These are phyloP conservation scores for Scenedesmus sp. DNA, from an alignment of 163 green algal species.

Conservation along the genomic window DNA sequence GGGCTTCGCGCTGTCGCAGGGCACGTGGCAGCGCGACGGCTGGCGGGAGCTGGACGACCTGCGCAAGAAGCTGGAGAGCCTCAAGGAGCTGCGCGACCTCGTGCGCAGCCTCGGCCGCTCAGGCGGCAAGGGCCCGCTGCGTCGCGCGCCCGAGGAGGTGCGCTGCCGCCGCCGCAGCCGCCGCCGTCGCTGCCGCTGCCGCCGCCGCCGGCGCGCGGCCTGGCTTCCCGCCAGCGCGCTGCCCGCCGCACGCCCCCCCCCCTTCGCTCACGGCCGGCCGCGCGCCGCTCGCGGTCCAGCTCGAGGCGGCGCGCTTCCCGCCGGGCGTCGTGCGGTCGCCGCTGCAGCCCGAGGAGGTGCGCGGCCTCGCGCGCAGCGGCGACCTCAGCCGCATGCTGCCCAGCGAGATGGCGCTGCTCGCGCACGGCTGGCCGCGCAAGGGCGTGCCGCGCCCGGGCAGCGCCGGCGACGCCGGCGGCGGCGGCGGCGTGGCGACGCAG, in stretches of 20 bases:
- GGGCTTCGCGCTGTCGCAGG: slow-evolving; percentile 76
- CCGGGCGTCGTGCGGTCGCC: slow-evolving; percentile 87
- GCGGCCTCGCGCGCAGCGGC: slow-evolving; percentile 65
- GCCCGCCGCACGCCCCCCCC: no score
- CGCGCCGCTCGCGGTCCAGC: no score
- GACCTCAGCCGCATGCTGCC: slow-evolving; percentile 93
- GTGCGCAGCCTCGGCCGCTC: slow-evolving; percentile 82
- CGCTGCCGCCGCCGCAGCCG: neutral
- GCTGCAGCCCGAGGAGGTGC: slow-evolving; percentile 88
- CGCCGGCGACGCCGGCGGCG: neutral
- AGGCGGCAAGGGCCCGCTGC: slow-evolving; percentile 81
- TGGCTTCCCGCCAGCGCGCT: no score
- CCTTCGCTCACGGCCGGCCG: no score
- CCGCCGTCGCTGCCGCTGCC: neutral
- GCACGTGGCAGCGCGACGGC: slow-evolving; percentile 82
- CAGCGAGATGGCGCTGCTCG: slow-evolving; percentile 83
- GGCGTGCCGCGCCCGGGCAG: no score
- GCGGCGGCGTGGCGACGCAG: neutral
- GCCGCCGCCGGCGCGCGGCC: neutral
- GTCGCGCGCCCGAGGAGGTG: slow-evolving; percentile 76
- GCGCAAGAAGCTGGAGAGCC: slow-evolving; percentile 77
- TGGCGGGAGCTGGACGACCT: slow-evolving; percentile 86
- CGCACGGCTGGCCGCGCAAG: slow-evolving; percentile 78
- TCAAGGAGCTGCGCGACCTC: slow-evolving; percentile 87
- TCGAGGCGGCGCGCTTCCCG: slow-evolving; percentile 63